These are phyloP conservation scores for Paramecium sonneborni DNA, from an alignment of 73 alveolate genomes.

Conservation along the genomic window DNA sequence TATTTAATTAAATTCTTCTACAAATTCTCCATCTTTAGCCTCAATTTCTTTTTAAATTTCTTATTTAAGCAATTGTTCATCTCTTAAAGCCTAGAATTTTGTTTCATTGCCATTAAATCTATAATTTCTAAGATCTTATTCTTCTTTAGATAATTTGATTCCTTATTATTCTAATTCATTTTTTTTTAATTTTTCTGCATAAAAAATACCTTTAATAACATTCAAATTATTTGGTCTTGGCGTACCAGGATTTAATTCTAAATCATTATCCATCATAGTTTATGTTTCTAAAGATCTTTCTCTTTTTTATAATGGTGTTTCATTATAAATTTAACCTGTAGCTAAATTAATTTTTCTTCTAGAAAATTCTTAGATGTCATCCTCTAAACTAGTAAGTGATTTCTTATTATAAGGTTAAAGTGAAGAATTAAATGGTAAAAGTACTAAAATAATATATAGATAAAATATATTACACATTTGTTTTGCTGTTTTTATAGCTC, in stretches of 20 bases:
- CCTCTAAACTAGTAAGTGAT: conserved; percentile 50
- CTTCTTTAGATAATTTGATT: not conserved
- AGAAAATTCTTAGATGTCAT: conserved; percentile 45
- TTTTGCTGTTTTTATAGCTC: conserved; percentile 67
- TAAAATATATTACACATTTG: conserved; percentile 49
- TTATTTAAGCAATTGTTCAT: not conserved
- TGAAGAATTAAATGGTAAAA: conserved; percentile 23
- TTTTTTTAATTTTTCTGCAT: conserved; percentile 37
- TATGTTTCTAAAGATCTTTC: not conserved
- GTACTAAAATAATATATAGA: not conserved
- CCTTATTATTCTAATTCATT: conserved; percentile 7
- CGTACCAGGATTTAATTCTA: not conserved
- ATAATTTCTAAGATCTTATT: not conserved
- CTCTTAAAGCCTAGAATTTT: not conserved
- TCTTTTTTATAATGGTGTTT: not conserved
- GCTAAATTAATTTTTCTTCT: conserved; percentile 52
- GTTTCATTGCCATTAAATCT: not conserved
- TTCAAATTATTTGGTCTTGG: not conserved
- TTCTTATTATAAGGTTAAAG: conserved; percentile 53
- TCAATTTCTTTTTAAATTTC: not conserved
- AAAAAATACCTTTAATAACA: not conserved
- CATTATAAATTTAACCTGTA: conserved; percentile 55
- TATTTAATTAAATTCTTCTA: not conserved
- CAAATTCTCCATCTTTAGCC: not conserved
- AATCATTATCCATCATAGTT: not conserved